Conservation (phyloP, 495 filamentous ascomycete species). For the Glarea lozoyensis region DNA sequence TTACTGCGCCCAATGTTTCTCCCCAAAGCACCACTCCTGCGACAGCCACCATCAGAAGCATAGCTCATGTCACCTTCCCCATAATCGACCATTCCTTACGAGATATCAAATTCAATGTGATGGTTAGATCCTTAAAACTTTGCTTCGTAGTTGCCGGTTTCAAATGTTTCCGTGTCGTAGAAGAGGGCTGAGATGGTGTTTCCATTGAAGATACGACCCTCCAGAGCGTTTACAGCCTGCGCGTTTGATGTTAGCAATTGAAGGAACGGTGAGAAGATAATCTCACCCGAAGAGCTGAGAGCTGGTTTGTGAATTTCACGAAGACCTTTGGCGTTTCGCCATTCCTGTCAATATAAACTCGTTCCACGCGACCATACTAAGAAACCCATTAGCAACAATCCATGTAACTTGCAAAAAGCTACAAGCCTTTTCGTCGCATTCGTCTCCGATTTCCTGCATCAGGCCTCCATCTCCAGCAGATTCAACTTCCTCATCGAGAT, state of each 20-base stretch:
- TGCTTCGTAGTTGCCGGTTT: constrained; percentile 60
- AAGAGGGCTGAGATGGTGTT: constrained; percentile 71
- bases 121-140: too few relatives aligned
- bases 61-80: too few relatives aligned
- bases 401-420: neutral
- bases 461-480: constrained; percentile 53
- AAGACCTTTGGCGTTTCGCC: constrained; percentile 59
- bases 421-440: constrained; percentile 68
- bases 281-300: constrained; percentile 60
- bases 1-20: too few relatives aligned
- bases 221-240: constrained; percentile 71
- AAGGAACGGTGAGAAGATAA: neutral
- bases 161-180: constrained; percentile 75
- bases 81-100: too few relatives aligned
- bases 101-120: too few relatives aligned
- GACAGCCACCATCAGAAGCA: too few relatives aligned
- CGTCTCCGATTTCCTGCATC: constrained; percentile 89
- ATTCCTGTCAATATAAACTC: constrained; percentile 61
- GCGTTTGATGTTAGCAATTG: constrained; percentile 8
- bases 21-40: too few relatives aligned
- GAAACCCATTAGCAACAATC: constrained; percentile 9
- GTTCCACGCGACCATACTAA: constrained; percentile 78
- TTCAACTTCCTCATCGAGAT: constrained; percentile 55
- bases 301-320: constrained; percentile 75
- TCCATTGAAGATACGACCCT: constrained; percentile 78